Conservation (phyloP, 768 basidiomycete genomes). For the Hysterangium stoloniferum region DNA sequence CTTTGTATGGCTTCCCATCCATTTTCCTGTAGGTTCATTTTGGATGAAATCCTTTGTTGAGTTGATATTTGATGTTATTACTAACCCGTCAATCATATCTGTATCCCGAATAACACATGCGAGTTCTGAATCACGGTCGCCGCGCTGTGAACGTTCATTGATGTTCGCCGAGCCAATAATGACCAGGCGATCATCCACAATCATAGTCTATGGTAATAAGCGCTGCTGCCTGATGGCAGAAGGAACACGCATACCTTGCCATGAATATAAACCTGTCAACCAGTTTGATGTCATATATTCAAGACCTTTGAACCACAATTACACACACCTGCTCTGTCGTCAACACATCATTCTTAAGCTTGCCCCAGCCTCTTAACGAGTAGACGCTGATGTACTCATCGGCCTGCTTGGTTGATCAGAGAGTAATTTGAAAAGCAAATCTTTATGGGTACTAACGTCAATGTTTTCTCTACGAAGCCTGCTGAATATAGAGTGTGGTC, state of each 20-base stretch:
- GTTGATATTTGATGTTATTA: slow-evolving; percentile 10
- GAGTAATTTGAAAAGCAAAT: slow-evolving; percentile 9
- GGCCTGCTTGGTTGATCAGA: slow-evolving; percentile 50
- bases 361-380: slow-evolving; percentile 89
- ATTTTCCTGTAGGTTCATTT: slow-evolving; percentile 57
- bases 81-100: slow-evolving; percentile 89
- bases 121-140: slow-evolving; percentile 94
- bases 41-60: slow-evolving; percentile 3
- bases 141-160: slow-evolving; percentile 92
- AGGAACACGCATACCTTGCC: slow-evolving; percentile 44
- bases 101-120: slow-evolving; percentile 92
- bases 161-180: slow-evolving; percentile 97
- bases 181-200: slow-evolving; percentile 90
- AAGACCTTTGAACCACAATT: not conserved
- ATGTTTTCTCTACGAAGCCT: slow-evolving; percentile 82
- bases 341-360: slow-evolving; percentile 72
- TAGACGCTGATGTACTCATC: slow-evolving; percentile 89
- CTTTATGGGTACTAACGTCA: slow-evolving; percentile 46
- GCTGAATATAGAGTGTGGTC: slow-evolving; percentile 86
- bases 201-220: slow-evolving; percentile 32
- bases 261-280: slow-evolving; percentile 75
- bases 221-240: not conserved
- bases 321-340: slow-evolving; percentile 75
- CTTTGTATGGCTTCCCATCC: slow-evolving; percentile 91
- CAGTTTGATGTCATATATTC: slow-evolving; percentile 12